phyloP scores from a whole-genome alignment of 1,284 basidiomycete genomes.

The Erythrobasidium hasegawianum region DNA sequence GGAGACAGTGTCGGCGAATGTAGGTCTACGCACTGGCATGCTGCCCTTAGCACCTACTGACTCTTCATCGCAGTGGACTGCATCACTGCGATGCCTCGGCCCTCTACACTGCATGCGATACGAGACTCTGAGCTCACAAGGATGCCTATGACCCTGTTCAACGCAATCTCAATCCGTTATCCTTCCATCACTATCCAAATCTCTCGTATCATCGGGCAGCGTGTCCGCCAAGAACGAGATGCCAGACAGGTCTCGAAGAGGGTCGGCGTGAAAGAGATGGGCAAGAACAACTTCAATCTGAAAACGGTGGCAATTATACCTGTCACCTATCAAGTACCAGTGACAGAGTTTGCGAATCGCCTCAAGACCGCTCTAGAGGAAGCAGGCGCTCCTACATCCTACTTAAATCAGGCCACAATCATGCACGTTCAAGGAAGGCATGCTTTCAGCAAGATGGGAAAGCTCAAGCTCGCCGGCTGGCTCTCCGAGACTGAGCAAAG shows the following conservation, averaged over 20 bases:
- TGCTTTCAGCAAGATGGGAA: constrained; percentile 89
- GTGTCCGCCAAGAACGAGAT: constrained; percentile 78
- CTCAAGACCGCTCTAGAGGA: constrained; percentile 80
- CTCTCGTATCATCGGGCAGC: constrained; percentile 84
- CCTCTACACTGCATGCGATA: constrained; percentile 92
- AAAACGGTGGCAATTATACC: constrained; percentile 88
- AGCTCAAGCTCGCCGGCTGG: constrained; percentile 89
- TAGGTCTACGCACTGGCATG: constrained; percentile 57
- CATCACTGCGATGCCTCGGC: constrained; percentile 82
- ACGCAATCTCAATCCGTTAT: constrained; percentile 75
- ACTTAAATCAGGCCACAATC: constrained; percentile 85
- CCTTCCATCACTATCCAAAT: constrained; percentile 96
- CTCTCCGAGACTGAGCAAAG: constrained; percentile 90
- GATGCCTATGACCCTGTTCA: constrained; percentile 96
- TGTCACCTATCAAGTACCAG: constrained; percentile 72
- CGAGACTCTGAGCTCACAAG: constrained; percentile 96
- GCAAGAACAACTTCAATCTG: constrained; percentile 81
- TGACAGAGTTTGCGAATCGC: constrained; percentile 81
- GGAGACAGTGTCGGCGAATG: constrained; percentile 58
- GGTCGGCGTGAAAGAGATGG: constrained; percentile 50
- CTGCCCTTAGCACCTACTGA: constrained; percentile 62
- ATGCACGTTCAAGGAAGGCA: constrained; percentile 84
- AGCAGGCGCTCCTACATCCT: constrained; percentile 80
- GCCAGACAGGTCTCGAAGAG: constrained; percentile 45
- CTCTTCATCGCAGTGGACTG: constrained; percentile 76